Percentiles rank a stretch among this genome's conserved stretches.
phyloP scores from a whole-genome alignment of 2,329 filamentous ascomycete species.

The Metarhizium sp. region DNA sequence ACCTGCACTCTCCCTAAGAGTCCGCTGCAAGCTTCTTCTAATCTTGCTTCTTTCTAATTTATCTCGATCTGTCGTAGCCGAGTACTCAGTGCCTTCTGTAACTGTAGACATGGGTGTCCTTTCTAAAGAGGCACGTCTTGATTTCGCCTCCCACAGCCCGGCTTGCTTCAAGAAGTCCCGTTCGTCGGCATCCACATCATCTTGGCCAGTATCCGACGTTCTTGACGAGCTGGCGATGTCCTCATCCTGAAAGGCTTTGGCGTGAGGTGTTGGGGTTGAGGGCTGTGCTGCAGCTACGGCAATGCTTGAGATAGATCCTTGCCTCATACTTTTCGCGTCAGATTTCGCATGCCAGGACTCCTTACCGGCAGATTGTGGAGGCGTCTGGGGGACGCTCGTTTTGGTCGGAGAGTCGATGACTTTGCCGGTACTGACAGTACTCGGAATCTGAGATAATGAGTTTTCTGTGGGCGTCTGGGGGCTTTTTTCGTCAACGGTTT shows the following conservation, averaged over 20 bases:
- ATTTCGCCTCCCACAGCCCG: slow-evolving; percentile 45
- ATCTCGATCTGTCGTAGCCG: slow-evolving; percentile 32
- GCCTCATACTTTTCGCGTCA: slow-evolving; percentile 15
- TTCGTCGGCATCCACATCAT: slow-evolving; percentile 56
- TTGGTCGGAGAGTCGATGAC: slow-evolving; percentile 18
- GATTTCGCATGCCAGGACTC: slow-evolving; percentile 11
- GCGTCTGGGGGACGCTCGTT: slow-evolving; percentile 18
- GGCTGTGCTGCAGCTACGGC: slow-evolving; percentile 16
- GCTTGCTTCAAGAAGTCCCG: slow-evolving; percentile 58
- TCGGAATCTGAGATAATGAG: slow-evolving; percentile 11
- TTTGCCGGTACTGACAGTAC: slow-evolving; percentile 9
- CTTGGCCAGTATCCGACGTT: slow-evolving; percentile 16
- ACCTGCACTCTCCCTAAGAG: slow-evolving; percentile 69
- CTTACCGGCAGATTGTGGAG: slow-evolving; percentile 19
- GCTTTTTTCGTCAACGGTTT: slow-evolving; percentile 15
- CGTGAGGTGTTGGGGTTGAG: slow-evolving; percentile 13
- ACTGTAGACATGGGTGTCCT: slow-evolving; percentile 25
- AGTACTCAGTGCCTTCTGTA: slow-evolving; percentile 20
- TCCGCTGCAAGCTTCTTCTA: slow-evolving; percentile 80
- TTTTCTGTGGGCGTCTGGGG: slow-evolving; percentile 18
- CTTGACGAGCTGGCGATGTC: slow-evolving; percentile 9
- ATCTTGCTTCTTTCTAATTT: slow-evolving; percentile 57
- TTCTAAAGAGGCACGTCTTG: slow-evolving; percentile 20
- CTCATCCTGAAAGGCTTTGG: slow-evolving; percentile 12
- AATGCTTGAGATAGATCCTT: slow-evolving; percentile 23